Percentiles rank a stretch among this genome's conserved stretches.
phyloP scores from a whole-genome alignment of 257 asterid genomes.

The Dorcoceras hygrometricum region DNA sequence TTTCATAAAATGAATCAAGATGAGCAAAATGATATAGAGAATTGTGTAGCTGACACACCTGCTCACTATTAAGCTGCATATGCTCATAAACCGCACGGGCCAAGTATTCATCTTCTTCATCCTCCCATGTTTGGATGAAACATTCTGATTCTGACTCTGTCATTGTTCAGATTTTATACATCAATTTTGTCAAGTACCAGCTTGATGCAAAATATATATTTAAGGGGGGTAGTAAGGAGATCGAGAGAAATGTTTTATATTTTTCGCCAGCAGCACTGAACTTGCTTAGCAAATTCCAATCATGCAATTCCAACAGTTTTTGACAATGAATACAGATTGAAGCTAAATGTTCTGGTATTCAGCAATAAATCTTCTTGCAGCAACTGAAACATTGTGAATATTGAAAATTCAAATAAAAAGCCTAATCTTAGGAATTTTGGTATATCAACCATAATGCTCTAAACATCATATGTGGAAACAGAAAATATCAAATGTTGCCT shows the following conservation, averaged over 20 bases:
- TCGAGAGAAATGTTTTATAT: background rate
- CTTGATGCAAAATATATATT: background rate
- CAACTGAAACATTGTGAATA: background rate
- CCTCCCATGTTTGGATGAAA: constrained; percentile 57
- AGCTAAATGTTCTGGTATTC: background rate
- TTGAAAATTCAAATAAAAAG: too few relatives aligned
- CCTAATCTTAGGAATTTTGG: constrained; percentile 5
- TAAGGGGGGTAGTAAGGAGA: background rate
- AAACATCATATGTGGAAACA: background rate
- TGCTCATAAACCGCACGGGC: constrained; percentile 69
- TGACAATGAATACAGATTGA: too few relatives aligned
- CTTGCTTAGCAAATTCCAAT: background rate
- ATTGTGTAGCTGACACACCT: constrained; percentile 46
- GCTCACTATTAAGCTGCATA: constrained; percentile 67
- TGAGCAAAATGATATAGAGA: constrained; percentile 14
- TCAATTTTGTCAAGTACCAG: background rate
- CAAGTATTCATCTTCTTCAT: constrained; percentile 89
- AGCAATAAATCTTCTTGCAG: background rate
- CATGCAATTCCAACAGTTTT: background rate
- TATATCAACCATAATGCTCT: constrained; percentile 6
- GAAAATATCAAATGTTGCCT: constrained; percentile 13
- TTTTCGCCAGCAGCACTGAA: background rate
- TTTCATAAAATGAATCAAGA: background rate
- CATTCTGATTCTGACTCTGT: constrained; percentile 49
- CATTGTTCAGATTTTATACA: background rate